phyloP scores from a whole-genome alignment of 495 filamentous ascomycete genomes.

The Podospora fimiseda region DNA sequence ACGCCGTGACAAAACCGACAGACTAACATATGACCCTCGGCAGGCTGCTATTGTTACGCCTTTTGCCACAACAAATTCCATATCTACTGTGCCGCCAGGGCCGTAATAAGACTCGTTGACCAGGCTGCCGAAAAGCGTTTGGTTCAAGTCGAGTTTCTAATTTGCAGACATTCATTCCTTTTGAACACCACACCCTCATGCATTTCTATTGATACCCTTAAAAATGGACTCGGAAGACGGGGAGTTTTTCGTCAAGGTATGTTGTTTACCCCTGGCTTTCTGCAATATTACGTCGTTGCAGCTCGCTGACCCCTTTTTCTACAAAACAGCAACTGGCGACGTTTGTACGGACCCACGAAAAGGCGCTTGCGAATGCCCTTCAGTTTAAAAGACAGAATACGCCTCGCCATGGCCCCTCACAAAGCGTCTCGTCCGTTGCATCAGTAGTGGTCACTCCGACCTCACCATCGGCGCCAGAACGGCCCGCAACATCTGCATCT shows the following conservation, averaged over 20 bases:
- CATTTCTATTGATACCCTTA: slow-evolving; percentile 27
- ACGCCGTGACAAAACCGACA: slow-evolving; percentile 21
- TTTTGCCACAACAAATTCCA: slow-evolving; percentile 18
- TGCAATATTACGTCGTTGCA: neutral
- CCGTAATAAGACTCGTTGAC: neutral
- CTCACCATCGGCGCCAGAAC: slow-evolving; percentile 43
- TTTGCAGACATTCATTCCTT: slow-evolving; percentile 16
- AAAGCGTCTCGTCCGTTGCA: slow-evolving; percentile 45
- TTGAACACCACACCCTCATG: slow-evolving; percentile 29
- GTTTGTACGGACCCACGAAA: slow-evolving; percentile 95
- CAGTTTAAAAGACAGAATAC: slow-evolving; percentile 65
- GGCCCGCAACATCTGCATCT: slow-evolving; percentile 53
- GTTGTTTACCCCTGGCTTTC: slow-evolving; percentile 7
- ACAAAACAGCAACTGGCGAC: slow-evolving; percentile 80
- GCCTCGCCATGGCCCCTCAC: slow-evolving; percentile 57
- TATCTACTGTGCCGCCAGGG: slow-evolving; percentile 4
- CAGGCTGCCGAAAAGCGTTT: slow-evolving; percentile 6
- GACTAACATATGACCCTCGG: slow-evolving; percentile 27
- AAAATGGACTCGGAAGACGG: slow-evolving; percentile 82
- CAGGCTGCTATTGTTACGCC: slow-evolving; percentile 28
- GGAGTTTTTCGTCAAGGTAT: slow-evolving; percentile 80
- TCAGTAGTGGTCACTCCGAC: slow-evolving; percentile 41
- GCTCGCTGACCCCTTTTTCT: neutral
- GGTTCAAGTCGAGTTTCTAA: neutral
- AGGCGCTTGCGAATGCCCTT: slow-evolving; percentile 90